Base-by-base conservation (phyloP, 2,329 filamentous ascomycete genomes). In the Fusarium tupiense region DNA sequence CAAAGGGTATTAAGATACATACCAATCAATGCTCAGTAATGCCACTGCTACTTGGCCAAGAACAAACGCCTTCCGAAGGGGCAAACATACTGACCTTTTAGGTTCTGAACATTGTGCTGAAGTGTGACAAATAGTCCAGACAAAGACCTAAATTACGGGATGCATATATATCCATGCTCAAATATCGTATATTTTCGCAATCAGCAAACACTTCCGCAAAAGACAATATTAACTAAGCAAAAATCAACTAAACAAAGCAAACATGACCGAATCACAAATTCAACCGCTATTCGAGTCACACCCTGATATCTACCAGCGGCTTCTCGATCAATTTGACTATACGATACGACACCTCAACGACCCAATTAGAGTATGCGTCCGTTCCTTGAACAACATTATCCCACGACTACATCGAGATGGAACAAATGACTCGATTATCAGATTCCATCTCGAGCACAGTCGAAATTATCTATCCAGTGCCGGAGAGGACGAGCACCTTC, bases 81-180 rank as follows among this genome's bases (percentile, higher is more conserved):
- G 9, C 11, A 44, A 6, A 17, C 6, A 11, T 44, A 2, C 1
- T 24, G 0, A 2, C n/a, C 41, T 44, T 44, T 24, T 26, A 9
- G 3, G 11, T 3, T 6, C 1, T 20, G 17, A 26, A 46, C 17
- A 26, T 5, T 1, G 0, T 13, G 4, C 17, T 19, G 11, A 24
- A 44, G 0, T 0, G 10, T 20, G 0, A 13, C 7, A 26, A 10
- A 19, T 8, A 3, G 43, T 1, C 6, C 8, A 4, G 43, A 6
- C 11, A 6, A 6, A 46, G 44, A 29, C 24, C 12, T 20, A 10
- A 29, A 4, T 2, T 9, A 6, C 5, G 6, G 24, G 12, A 29
- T 20, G 5, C 6, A 20, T 47, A 29, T 20, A 29, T 26, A 29
- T 2, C 5, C 5, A 3, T 7, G 12, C 3, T 1, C 5, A 3